Conservation (phyloP, 2,329 filamentous ascomycete genomes). For the Fusarium brachygibbosum region DNA sequence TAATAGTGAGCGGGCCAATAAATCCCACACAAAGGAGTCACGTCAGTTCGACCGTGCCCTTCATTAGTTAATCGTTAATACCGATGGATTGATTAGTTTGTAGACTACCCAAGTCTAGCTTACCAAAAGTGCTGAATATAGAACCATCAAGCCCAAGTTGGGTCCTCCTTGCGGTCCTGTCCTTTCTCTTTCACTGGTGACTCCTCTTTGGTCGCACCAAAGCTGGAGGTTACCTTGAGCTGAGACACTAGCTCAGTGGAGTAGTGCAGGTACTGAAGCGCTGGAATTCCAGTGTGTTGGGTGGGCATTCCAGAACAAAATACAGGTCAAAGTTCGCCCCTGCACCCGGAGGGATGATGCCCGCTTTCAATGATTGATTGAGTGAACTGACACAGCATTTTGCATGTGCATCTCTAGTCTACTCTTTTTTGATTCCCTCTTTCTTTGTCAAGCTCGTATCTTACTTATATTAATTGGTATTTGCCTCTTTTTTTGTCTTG, state of each 20-base stretch:
- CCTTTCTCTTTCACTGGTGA: background rate
- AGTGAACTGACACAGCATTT: background rate
- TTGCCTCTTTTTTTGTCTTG: background rate
- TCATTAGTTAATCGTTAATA: slow-evolving; percentile 4
- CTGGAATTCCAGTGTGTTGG: slow-evolving; percentile 39
- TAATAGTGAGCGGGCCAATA: slow-evolving; percentile 16
- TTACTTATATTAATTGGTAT: slow-evolving; percentile 32
- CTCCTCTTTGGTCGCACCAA: slow-evolving; percentile 24
- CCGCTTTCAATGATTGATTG: slow-evolving; percentile 11
- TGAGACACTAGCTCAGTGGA: slow-evolving; percentile 5
- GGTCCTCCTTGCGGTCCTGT: slow-evolving; percentile 20
- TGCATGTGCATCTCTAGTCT: slow-evolving; percentile 10
- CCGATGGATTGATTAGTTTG: slow-evolving; percentile 1
- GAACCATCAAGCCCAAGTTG: slow-evolving; percentile 8
- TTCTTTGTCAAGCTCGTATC: slow-evolving; percentile 16
- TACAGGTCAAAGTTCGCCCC: background rate
- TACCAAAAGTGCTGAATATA: slow-evolving; percentile 5
- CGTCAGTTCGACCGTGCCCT: slow-evolving; percentile 18
- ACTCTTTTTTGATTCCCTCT: background rate
- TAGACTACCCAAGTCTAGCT: background rate
- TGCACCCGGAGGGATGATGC: slow-evolving; percentile 17
- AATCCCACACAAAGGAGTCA: slow-evolving; percentile 31
- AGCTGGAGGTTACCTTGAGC: slow-evolving; percentile 2
- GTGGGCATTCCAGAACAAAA: slow-evolving; percentile 38
- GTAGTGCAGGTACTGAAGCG: background rate